phyloP scores from a whole-genome alignment of 2,329 filamentous ascomycete genomes.

The Sclerotinia trifoliorum region DNA sequence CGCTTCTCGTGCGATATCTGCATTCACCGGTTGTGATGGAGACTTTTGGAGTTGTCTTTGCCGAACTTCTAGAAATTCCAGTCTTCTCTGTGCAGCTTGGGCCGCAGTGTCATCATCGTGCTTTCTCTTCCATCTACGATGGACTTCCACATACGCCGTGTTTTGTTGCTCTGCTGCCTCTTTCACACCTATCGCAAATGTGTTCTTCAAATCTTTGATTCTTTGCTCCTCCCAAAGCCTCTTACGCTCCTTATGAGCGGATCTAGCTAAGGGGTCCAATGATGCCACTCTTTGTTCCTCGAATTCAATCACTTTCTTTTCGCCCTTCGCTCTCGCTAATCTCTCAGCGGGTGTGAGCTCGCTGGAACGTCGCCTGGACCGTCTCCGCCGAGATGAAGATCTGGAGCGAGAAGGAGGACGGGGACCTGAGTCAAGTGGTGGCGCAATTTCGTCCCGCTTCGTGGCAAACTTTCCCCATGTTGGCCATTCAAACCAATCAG shows the following conservation, averaged over 20 bases:
- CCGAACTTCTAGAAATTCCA: neutral
- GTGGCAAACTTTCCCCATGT: neutral
- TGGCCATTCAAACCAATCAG: constrained; percentile 1
- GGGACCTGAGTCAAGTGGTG: neutral
- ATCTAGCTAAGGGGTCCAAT: neutral
- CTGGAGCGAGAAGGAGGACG: no score
- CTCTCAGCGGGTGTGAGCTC: neutral
- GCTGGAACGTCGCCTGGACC: neutral
- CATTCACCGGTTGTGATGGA: neutral
- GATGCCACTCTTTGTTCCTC: neutral
- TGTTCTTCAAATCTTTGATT: neutral
- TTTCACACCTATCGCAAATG: neutral
- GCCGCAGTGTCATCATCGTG: constrained; percentile 7
- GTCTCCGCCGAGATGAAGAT: neutral
- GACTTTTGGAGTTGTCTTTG: neutral
- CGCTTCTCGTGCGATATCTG: neutral
- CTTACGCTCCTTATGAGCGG: neutral
- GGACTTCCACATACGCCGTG: no score
- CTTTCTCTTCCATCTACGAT: neutral
- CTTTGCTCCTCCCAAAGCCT: neutral
- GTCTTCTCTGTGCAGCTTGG: neutral
- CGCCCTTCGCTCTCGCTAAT: neutral
- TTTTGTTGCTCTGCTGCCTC: neutral
- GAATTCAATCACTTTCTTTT: neutral
- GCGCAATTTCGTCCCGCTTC: no score